Base-by-base conservation (phyloP, 495 filamentous ascomycete species). In the Aspergillus incahuasiensis region DNA sequence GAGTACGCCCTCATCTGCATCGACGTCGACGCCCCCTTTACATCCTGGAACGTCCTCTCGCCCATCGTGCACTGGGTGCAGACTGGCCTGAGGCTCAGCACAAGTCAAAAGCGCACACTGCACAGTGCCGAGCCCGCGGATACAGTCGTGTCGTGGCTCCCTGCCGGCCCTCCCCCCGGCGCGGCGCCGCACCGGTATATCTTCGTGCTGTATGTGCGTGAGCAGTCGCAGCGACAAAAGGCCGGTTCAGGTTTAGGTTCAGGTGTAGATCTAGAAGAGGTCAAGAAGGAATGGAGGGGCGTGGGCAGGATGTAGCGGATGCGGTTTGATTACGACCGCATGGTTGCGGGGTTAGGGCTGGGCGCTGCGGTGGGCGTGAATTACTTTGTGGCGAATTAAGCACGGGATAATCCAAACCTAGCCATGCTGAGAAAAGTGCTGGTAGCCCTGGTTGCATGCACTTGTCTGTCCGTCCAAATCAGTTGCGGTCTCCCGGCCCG, bases 131-230 rank as follows among this genome's bases (percentile, higher is more conserved):
- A n/a, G n/a, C n/a, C n/a, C 28, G 25, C 32, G 16, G 13, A 12
- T 7, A 4, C 28, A 13, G 8, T 34, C 11, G 28, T 48, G 3
- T 28, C 45, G n/a, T 48, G 45, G 45, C 25, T 48, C 2, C 45
- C 45, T 19, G 45, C 45, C 12, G 45, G 45, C 30, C 45, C 45
- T 24, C 45, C 45, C 1, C 25, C 45, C 9, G 45, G 25, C 4
- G n/a, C 45, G 6, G 25, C 45, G 24, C 45, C 45, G 45, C 45
- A 48, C 20, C 45, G 45, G 25, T 48, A 48, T 48, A 32, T 48
- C 5, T 48, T 48, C 16, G 2, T 34, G 13, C 9, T 48, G 1
- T 48, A 48, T 48, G 8, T 1, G 5, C 45, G n/a, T n/a, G n/a
- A n/a, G n/a, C n/a, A n/a, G n/a, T n/a, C n/a, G n/a, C n/a, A n/a